phyloP scores from a whole-genome alignment of 2,329 filamentous ascomycete species.

The Fusarium redolens region DNA sequence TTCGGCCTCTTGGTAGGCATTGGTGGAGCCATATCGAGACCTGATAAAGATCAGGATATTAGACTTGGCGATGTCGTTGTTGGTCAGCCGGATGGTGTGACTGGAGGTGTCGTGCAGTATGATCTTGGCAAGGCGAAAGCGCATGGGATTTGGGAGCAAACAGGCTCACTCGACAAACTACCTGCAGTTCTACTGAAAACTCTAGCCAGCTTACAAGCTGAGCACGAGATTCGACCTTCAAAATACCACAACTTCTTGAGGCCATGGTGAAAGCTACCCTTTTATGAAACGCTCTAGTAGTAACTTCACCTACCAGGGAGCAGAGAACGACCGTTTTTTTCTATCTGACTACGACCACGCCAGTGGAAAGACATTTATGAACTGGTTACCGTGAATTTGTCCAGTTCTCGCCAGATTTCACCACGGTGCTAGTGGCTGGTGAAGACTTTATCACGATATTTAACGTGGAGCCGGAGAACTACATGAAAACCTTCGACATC shows the following conservation, averaged over 20 bases:
- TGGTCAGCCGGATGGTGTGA: conserved; percentile 27
- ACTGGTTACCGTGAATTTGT: background rate
- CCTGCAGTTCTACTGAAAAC: conserved; percentile 24
- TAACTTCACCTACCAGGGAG: conserved; percentile 9
- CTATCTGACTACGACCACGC: conserved; percentile 2
- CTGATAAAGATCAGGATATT: conserved; percentile 25
- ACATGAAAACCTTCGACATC: accelerated
- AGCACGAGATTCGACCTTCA: conserved; percentile 1
- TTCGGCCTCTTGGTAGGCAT: conserved; percentile 48
- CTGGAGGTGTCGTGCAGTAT: conserved; percentile 41
- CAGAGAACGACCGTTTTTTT: conserved; percentile 31
- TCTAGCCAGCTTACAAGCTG: conserved; percentile 10
- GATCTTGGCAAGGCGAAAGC: conserved; percentile 34
- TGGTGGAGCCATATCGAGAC: conserved; percentile 53
- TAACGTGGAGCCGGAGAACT: accelerated
- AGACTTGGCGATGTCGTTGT: conserved; percentile 46
- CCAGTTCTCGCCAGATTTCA: background rate
- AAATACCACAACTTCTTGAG: background rate
- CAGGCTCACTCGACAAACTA: conserved; percentile 15
- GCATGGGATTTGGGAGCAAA: background rate
- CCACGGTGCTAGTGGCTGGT: accelerated
- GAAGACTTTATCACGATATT: accelerated
- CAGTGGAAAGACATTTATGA: background rate
- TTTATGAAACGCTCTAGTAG: background rate
- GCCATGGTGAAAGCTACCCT: conserved; percentile 3